These are phyloP conservation scores for Xylaria grammica DNA, from an alignment of 495 filamentous ascomycete species.

Conservation along the genomic window DNA sequence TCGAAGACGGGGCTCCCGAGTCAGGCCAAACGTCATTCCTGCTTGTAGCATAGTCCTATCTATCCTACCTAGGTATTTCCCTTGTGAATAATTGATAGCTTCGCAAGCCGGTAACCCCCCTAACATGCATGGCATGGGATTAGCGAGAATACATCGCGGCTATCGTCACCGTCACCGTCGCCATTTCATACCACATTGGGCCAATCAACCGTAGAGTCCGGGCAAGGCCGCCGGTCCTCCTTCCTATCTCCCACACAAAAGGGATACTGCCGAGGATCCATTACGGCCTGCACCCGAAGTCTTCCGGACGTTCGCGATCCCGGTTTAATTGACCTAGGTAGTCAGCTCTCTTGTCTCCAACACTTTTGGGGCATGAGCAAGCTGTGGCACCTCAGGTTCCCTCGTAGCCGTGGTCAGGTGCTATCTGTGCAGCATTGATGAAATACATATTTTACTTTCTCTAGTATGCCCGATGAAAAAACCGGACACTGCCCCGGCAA, in stretches of 20 bases:
- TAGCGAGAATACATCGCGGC: not conserved
- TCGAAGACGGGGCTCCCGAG: not conserved
- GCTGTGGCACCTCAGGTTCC: not conserved
- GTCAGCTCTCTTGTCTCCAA: not conserved
- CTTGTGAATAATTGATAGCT: not conserved
- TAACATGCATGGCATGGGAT: not conserved
- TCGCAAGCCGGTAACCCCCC: not conserved
- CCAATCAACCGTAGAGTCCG: conserved; percentile 11
- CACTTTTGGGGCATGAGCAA: not conserved
- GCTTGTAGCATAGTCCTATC: not conserved
- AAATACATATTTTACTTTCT: not conserved
- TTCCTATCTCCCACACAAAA: conserved; percentile 6
- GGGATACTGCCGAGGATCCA: conserved; percentile 9
- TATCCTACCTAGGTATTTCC: not conserved
- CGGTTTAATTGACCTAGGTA: not conserved
- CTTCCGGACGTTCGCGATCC: conserved; percentile 20
- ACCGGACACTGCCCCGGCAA: not conserved
- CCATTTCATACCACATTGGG: not conserved
- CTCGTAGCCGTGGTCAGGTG: no score
- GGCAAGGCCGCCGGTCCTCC: conserved; percentile 5
- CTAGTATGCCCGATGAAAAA: not conserved
- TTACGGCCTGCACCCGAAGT: conserved; percentile 17
- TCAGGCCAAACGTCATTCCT: not conserved
- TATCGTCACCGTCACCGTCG: conserved; percentile 16
- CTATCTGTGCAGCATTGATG: not conserved